A percentile compares a stretch with the other conserved stretches of the same genome.
Evolutionary conservation across 2,329 filamentous ascomycete genomes (phyloP).

Genomic region (Epichloe baconii): DNA sequence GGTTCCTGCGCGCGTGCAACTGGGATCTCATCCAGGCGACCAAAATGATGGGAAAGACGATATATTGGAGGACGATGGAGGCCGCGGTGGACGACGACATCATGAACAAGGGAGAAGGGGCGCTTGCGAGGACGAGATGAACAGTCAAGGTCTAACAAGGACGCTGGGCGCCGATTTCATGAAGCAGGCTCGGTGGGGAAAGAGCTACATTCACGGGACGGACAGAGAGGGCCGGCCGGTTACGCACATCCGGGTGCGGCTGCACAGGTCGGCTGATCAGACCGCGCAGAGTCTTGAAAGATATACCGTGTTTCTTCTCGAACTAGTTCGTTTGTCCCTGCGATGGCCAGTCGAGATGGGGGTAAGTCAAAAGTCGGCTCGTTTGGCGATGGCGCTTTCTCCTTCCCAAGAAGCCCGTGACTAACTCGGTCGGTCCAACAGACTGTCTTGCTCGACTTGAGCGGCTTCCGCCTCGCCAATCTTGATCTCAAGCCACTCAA

Average conservation of each 20-base stretch:
- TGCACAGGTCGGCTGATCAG: constrained; percentile 69
- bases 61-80: constrained; percentile 71
- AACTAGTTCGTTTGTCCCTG: constrained; percentile 71
- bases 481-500: too few species aligned
- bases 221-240: constrained; percentile 71
- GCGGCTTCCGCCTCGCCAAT: too few species aligned
- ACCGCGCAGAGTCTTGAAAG: constrained; percentile 62
- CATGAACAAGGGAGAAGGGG: constrained; percentile 56
- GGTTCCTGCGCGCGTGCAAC: constrained; percentile 68
- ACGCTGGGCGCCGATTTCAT: constrained; percentile 62
- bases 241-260: constrained; percentile 61
- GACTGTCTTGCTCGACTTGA: constrained; percentile 30
- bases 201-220: constrained; percentile 71
- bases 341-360: constrained; percentile 69
- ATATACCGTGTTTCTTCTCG: constrained; percentile 79
- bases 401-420: background rate
- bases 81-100: constrained; percentile 78
- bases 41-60: constrained; percentile 78
- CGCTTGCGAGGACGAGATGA: constrained; percentile 43
- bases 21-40: constrained; percentile 84
- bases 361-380: constrained; percentile 33
- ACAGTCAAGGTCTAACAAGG: constrained; percentile 43
- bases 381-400: too few species aligned
- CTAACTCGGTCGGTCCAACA: constrained; percentile 10
- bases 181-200: constrained; percentile 68